Base-by-base conservation (phyloP, 2,329 filamentous ascomycete species). In the Scortechinia acanthostroma region DNA sequence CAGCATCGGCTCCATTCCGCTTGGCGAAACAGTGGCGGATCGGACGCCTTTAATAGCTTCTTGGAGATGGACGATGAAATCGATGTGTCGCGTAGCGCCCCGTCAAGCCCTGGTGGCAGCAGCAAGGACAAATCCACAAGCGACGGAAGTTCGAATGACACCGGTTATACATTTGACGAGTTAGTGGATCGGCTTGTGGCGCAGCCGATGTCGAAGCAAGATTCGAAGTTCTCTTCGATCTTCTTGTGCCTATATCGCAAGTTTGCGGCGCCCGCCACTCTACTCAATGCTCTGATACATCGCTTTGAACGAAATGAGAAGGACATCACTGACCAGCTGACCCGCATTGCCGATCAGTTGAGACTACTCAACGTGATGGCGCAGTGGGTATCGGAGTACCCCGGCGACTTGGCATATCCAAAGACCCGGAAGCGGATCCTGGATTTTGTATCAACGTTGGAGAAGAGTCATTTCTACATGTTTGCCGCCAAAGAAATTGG, bases 191-290 rank as follows among this genome's bases (percentile, higher is more conserved):
- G 78, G 21, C 63, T 86, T 22, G 65, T 85, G 22, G 65, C 74
- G 2, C 68, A 80, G 52, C 77, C 80, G 3, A 73, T 76, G 55
- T 82, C 77, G 21, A 84, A 83, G 55, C 68, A 73, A 21, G 81
- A 85, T 53, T 64, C 70, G 14, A 83, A 83, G 55, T 86, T 84
- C 50, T 66, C 71, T 3, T 66, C 73, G n/a, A 76, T 81, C 28
- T 85, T 85, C 54, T 63, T 85, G 21, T 81, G 80, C 46, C 65
- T 85, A 6, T 85, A 84, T 54, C 75, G 81, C 40, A 80, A 77
- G 56, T 85, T 86, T 52, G 76, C 77, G 3, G 73, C 80, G 3
- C 81, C 81, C 1, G 68, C 71, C 25, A 71, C 71, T 43, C 62
- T 86, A 13, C 65, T 85, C 13, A 72, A 74, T 44, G 71, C 76